Evolutionary conservation across 1,139 yeast genomes (phyloP).

Genomic region (Scheffersomyces segobiensis): DNA sequence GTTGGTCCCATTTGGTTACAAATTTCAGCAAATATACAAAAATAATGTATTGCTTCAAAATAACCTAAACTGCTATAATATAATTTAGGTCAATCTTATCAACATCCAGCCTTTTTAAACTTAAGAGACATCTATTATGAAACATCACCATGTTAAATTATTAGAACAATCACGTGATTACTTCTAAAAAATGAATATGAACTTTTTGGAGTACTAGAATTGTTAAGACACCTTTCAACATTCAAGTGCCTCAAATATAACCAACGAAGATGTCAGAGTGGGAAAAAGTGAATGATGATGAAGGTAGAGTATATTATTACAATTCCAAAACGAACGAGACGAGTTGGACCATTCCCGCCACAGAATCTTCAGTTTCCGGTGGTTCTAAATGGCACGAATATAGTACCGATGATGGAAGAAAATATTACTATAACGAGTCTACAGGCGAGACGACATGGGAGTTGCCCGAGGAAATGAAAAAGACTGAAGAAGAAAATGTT

Average conservation of each 20-base stretch:
- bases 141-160: not conserved
- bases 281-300: conserved; percentile 65
- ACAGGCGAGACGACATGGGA: conserved; percentile 83
- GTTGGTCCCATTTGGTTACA: not conserved
- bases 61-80: too few species aligned
- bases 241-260: not conserved
- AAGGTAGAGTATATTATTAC: conserved; percentile 73
- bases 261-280: conserved; percentile 33
- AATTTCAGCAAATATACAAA: not conserved
- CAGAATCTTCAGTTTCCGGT: conserved; percentile 32
- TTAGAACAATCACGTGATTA: not conserved
- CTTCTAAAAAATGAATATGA: too few species aligned
- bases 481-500: not conserved
- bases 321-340: conserved; percentile 67
- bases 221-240: not conserved
- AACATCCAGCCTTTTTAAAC: not conserved
- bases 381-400: conserved; percentile 62
- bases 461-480: conserved; percentile 50
- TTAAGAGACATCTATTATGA: too few species aligned
- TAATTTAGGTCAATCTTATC: not conserved
- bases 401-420: conserved; percentile 66
- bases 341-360: conserved; percentile 80
- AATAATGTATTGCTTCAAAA: not conserved
- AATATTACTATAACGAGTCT: conserved; percentile 68
- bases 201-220: not conserved